Evolutionary conservation across 345 rosid species (phyloP).

Genomic region (Euclidium syriacum): DNA sequence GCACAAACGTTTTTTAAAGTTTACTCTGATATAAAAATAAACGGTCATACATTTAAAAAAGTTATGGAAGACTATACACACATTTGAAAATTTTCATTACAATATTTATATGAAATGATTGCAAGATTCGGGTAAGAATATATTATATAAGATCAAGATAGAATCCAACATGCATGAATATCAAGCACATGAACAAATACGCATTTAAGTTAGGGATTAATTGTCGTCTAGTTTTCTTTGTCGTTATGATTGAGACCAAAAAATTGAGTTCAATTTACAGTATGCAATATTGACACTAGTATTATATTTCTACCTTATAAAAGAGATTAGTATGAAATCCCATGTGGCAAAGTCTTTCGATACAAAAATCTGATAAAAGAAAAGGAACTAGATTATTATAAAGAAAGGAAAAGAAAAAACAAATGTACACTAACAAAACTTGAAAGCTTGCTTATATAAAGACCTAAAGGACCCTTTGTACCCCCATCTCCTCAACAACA

Average conservation of each 20-base stretch:
- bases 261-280: background rate
- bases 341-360: conserved; percentile 17
- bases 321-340: conserved; percentile 8
- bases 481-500: conserved; percentile 30
- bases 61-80: no score
- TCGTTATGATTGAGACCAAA: conserved; percentile 22
- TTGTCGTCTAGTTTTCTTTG: conserved; percentile 24
- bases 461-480: conserved; percentile 23
- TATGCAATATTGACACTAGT: background rate
- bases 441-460: conserved; percentile 28
- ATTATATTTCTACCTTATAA: conserved; percentile 8
- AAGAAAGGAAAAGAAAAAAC: background rate
- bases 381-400: background rate
- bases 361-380: background rate
- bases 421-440: conserved; percentile 4
- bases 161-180: conserved; percentile 28
- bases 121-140: conserved; percentile 22
- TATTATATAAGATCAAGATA: conserved; percentile 22
- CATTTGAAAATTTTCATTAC: background rate
- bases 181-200: conserved; percentile 17
- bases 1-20: no score
- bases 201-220: conserved; percentile 14
- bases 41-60: no score
- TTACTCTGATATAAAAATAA: no score
- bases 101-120: conserved; percentile 12